These are phyloP conservation scores for Penicillium herquei DNA, from an alignment of 495 filamentous ascomycete species.

Conservation along the genomic window DNA sequence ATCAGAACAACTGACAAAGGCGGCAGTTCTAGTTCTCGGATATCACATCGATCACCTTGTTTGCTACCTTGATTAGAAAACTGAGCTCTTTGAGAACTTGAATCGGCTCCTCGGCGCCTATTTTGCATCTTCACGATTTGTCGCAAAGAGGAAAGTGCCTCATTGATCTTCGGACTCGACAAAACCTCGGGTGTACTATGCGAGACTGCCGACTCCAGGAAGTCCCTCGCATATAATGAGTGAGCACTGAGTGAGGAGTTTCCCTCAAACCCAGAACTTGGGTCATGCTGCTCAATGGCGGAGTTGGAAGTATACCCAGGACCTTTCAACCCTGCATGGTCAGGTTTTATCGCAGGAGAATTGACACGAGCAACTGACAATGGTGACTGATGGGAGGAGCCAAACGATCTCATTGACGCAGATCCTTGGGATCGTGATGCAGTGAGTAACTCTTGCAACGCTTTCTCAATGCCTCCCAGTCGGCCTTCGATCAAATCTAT, in stretches of 20 bases:
- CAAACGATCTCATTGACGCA: conserved; percentile 1
- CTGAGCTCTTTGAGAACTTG: conserved; percentile 34
- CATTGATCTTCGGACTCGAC: conserved; percentile 51
- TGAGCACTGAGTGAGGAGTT: conserved; percentile 60
- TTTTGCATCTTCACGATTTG: conserved; percentile 55
- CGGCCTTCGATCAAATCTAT: conserved; percentile 66
- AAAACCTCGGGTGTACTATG: conserved; percentile 44
- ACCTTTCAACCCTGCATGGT: conserved; percentile 17
- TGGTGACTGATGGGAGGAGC: conserved; percentile 22
- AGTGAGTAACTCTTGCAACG: conserved; percentile 41
- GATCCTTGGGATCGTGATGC: conserved; percentile 10
- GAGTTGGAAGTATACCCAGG: conserved; percentile 22
- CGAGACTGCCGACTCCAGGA: conserved; percentile 59
- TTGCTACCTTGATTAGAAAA: conserved; percentile 42
- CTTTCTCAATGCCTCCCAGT: conserved; percentile 55
- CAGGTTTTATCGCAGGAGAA: conserved; percentile 5
- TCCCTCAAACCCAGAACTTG: conserved; percentile 55
- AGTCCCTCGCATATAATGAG: conserved; percentile 61
- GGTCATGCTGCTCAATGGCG: conserved; percentile 38
- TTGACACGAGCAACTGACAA: conserved; percentile 1
- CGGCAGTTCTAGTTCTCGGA: conserved; percentile 55
- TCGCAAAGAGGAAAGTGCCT: conserved; percentile 56
- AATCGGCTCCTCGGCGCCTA: conserved; percentile 29
- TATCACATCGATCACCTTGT: conserved; percentile 32
- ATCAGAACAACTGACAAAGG: conserved; percentile 50